These are phyloP conservation scores for Sporothrix variecibatus DNA, from an alignment of 2,329 filamentous ascomycete genomes.

Conservation along the genomic window DNA sequence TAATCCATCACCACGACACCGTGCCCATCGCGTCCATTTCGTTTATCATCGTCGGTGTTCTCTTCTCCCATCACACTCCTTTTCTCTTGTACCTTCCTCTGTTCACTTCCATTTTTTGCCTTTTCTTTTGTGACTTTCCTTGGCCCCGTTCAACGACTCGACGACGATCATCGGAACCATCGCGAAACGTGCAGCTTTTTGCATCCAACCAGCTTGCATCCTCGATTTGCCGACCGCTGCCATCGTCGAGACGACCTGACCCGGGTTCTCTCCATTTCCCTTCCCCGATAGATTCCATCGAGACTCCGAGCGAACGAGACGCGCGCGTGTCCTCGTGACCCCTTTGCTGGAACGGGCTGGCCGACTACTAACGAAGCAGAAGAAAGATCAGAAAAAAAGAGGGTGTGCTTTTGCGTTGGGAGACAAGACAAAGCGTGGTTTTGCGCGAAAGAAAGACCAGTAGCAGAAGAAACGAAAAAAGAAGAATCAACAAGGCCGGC, in stretches of 20 bases:
- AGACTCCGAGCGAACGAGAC: background rate
- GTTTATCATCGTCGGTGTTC: background rate
- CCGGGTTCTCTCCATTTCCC: background rate
- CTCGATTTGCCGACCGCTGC: background rate
- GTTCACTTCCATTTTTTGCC: background rate
- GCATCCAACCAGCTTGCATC: background rate
- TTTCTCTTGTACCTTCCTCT: background rate
- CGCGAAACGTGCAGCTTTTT: conserved; percentile 5
- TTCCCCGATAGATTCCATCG: background rate
- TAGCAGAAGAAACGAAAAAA: conserved; percentile 1
- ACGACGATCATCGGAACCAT: background rate
- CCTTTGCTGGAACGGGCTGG: background rate
- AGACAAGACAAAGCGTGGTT: conserved; percentile 21
- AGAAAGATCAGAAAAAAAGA: conserved; percentile 10
- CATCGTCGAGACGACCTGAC: conserved; percentile 7
- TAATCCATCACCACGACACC: background rate
- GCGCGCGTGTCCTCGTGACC: background rate
- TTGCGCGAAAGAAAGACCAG: background rate
- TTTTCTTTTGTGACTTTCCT: background rate
- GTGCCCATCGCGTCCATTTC: conserved; percentile 13
- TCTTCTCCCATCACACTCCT: background rate
- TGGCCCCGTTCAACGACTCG: background rate
- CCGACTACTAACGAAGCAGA: background rate
- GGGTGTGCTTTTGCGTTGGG: conserved; percentile 3
- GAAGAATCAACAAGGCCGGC: conserved; percentile 18